These are phyloP conservation scores for Oryza nivara DNA, from an alignment of 176 grass and related monocot genomes.

Conservation along the genomic window DNA sequence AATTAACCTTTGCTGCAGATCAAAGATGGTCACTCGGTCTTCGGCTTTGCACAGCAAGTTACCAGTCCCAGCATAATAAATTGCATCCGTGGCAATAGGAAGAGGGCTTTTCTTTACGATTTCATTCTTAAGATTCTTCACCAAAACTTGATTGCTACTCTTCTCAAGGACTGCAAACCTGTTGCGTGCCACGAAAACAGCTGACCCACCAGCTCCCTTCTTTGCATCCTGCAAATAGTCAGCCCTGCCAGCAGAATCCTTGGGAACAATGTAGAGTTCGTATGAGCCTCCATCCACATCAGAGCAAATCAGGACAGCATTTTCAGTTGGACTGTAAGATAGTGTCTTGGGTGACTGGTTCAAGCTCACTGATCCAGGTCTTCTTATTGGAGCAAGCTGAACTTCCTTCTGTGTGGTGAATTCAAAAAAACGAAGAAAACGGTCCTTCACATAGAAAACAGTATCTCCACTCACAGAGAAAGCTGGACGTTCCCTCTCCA, in stretches of 20 bases:
- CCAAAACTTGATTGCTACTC: conserved; percentile 89
- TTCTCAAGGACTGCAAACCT: conserved; percentile 96
- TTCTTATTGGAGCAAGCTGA: conserved; percentile 86
- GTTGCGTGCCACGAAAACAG: conserved; percentile 95
- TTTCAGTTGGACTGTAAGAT: conserved; percentile 91
- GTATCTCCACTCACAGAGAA: conserved; percentile 84
- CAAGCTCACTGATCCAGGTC: conserved; percentile 85
- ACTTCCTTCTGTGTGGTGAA: conserved; percentile 81
- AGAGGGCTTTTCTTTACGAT: conserved; percentile 93
- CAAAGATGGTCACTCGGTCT: conserved; percentile 87
- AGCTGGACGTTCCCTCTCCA: conserved; percentile 92
- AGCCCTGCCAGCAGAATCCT: conserved; percentile 70
- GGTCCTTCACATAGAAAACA: conserved; percentile 89
- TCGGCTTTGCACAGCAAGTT: conserved; percentile 92
- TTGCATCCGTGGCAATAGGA: conserved; percentile 86
- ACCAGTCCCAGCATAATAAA: conserved; percentile 96
- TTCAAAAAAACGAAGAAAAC: conserved; percentile 83
- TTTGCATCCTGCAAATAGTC: conserved; percentile 89
- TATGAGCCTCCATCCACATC: conserved; percentile 94
- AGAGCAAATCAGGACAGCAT: conserved; percentile 89
- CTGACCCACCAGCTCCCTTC: conserved; percentile 85
- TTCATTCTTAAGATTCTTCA: conserved; percentile 98
- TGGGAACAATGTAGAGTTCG: conserved; percentile 87
- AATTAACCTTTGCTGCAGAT: conserved; percentile 91
- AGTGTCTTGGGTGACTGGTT: conserved; percentile 84